A percentile compares a stretch with the other conserved stretches of the same genome.
These are phyloP conservation scores for Sporothrix inflata DNA, from an alignment of 2,329 filamentous ascomycete species.

Conservation along the genomic window DNA sequence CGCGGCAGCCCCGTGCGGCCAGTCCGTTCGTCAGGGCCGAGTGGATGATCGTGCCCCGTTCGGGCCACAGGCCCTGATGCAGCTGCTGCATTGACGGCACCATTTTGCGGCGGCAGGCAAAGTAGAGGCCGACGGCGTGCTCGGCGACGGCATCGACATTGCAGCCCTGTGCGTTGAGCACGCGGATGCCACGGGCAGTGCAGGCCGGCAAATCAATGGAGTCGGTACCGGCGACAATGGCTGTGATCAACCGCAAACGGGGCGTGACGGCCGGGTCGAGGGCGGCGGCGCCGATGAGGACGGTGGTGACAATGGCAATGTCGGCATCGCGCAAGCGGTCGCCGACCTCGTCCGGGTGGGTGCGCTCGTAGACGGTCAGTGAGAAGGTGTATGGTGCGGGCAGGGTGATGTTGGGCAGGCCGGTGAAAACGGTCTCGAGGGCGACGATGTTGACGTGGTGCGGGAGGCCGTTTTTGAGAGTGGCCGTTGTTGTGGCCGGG, in stretches of 20 bases:
- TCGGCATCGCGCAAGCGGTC: constrained; percentile 42
- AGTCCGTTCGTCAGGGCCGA: constrained; percentile 16
- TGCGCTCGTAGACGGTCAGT: constrained; percentile 38
- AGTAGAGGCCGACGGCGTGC: constrained; percentile 38
- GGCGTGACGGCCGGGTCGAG: constrained; percentile 37
- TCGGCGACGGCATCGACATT: constrained; percentile 40
- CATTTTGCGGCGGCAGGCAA: constrained; percentile 42
- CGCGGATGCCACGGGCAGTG: constrained; percentile 36
- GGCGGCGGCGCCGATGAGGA: constrained; percentile 37
- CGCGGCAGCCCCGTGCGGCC: constrained; percentile 19
- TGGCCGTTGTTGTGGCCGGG: not conserved
- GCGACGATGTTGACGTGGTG: constrained; percentile 38
- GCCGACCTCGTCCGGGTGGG: constrained; percentile 36
- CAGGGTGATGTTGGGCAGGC: constrained; percentile 35
- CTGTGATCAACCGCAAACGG: constrained; percentile 38
- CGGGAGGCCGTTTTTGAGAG: not conserved
- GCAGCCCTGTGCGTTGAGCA: constrained; percentile 38
- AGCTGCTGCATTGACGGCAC: constrained; percentile 39
- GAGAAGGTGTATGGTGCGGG: constrained; percentile 39
- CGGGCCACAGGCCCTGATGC: constrained; percentile 35
- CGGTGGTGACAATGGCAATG: constrained; percentile 42
- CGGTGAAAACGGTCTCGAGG: constrained; percentile 41
- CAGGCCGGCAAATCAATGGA: constrained; percentile 34
- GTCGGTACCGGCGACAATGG: constrained; percentile 39
- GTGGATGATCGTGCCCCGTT: constrained; percentile 35